Conservation (phyloP, 345 rosid genomes). For the Gossypium stocksii region DNA sequence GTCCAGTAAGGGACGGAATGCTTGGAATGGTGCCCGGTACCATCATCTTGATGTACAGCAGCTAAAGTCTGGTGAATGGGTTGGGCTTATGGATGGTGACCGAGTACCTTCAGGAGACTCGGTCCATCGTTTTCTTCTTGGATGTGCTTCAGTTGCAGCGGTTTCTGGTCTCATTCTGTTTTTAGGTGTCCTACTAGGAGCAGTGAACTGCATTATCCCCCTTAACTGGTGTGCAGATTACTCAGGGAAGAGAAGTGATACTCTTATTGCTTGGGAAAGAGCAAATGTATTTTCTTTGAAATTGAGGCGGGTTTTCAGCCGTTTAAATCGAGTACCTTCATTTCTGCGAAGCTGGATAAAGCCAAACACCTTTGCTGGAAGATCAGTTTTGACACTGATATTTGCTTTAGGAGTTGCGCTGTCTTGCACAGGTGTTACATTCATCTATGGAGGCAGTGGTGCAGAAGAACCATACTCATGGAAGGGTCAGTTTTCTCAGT, state of each 20-base stretch:
- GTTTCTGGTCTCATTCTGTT: slow-evolving; percentile 45
- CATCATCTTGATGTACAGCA: slow-evolving; percentile 85
- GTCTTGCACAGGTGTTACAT: slow-evolving; percentile 49
- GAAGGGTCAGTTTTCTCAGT: slow-evolving; percentile 75
- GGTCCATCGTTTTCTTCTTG: slow-evolving; percentile 50
- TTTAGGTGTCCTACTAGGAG: slow-evolving; percentile 62
- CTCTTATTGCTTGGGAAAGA: slow-evolving; percentile 45
- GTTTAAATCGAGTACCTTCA: slow-evolving; percentile 60
- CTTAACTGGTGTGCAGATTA: slow-evolving; percentile 73
- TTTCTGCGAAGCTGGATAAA: slow-evolving; percentile 59
- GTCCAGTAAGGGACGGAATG: slow-evolving; percentile 55
- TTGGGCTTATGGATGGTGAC: slow-evolving; percentile 86
- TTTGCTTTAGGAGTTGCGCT: slow-evolving; percentile 48
- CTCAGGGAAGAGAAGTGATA: slow-evolving; percentile 55
- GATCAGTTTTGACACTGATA: slow-evolving; percentile 37
- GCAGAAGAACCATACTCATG: slow-evolving; percentile 61
- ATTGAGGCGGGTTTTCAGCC: slow-evolving; percentile 49
- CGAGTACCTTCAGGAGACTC: slow-evolving; percentile 74
- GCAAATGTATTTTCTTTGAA: slow-evolving; percentile 49
- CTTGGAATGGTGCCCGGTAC: slow-evolving; percentile 82
- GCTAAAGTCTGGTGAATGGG: slow-evolving; percentile 73
- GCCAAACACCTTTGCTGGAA: slow-evolving; percentile 48
- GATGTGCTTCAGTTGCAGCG: slow-evolving; percentile 63
- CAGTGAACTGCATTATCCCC: slow-evolving; percentile 78
- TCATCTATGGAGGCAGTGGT: slow-evolving; percentile 78